Evolutionary conservation across 805 yeast genomes (phyloP), one percentile per base, ranked within the genome.

Genomic region (Sugiyamaella mastotermitis): DNA sequence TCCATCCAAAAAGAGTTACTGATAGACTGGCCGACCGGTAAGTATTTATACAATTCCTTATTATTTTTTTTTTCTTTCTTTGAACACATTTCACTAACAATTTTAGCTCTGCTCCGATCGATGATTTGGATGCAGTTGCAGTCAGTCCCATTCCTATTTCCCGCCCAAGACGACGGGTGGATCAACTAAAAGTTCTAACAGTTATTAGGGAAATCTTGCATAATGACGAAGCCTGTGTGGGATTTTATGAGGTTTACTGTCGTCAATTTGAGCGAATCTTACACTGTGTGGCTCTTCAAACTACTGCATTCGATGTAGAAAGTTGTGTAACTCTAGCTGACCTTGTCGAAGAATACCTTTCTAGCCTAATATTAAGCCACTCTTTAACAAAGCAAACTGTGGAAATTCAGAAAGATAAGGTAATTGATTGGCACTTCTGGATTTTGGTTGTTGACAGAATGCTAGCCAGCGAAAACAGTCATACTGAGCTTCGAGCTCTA

Each of bases 351-450:
- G 70, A 64, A 43, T 60, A 57, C 51, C 37, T 65, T 16, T 46
- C 56, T n/a, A 50, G 56, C 9, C 49, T 63, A 8, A 46, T 50
- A 6, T 47, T 58, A 18, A 46, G 54, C 31, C 56, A 53, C 33
- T 45, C 58, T 8, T 45, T 48, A 17, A 46, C 57, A 9, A 42
- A 37, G 14, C 49, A 45, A 13, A 52, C 49, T 23, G 57, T 49
- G 8, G 38, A 45, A n/a, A 44, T 45, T 13, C 48, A 47, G 34
- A 45, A 41, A 20, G 53, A 46, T 22, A 45, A 46, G 3, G 57
- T 53, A 6, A 58, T 83, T 17, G 74, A 81, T 60, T 85, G 94
- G 92, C 62, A 65, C 35, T 84, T 86, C 52, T 85, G 95, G 95
- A 56, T 80, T 5, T 65, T 68, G 38, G 78, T 82, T 11, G 57